Conservation (phyloP, 2,329 filamentous ascomycete species). For the Colletotrichum trifolii region DNA sequence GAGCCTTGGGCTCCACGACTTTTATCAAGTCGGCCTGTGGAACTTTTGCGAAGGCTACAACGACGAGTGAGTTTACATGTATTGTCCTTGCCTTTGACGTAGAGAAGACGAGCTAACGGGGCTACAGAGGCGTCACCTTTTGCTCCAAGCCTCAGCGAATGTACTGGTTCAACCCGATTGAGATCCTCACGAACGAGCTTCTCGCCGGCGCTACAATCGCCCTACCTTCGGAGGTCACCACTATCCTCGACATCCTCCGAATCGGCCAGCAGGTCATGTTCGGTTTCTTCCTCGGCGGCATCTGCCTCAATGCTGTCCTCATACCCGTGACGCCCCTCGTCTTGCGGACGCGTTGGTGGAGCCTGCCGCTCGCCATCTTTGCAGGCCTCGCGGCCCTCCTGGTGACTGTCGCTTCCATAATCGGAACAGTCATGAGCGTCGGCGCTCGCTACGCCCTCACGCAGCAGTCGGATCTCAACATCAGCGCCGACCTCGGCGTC, state of each 20-base stretch:
- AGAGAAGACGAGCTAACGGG: constrained; percentile 59
- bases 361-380: constrained; percentile 75
- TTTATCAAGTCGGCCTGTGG: constrained; percentile 94
- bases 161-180: constrained; percentile 93
- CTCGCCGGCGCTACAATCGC: constrained; percentile 86
- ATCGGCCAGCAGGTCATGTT: constrained; percentile 89
- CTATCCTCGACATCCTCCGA: constrained; percentile 79
- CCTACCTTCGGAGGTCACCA: constrained; percentile 77
- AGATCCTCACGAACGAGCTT: constrained; percentile 82
- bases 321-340: constrained; percentile 73
- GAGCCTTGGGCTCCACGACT: constrained; percentile 89
- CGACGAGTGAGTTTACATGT: constrained; percentile 58
- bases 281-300: constrained; percentile 80
- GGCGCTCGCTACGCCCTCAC: constrained; percentile 84
- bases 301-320: constrained; percentile 77
- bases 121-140: constrained; percentile 72
- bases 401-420: constrained; percentile 75
- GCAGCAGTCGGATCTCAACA: constrained; percentile 79
- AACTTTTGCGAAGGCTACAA: constrained; percentile 90
- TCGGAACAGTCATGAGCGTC: constrained; percentile 86
- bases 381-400: constrained; percentile 75
- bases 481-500: constrained; percentile 74
- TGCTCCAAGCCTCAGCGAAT: constrained; percentile 78
- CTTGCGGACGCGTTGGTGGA: constrained; percentile 66
- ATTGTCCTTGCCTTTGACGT: neutral